Conservation (phyloP, 495 filamentous ascomycete species). For the Hypoxylon intermedium region DNA sequence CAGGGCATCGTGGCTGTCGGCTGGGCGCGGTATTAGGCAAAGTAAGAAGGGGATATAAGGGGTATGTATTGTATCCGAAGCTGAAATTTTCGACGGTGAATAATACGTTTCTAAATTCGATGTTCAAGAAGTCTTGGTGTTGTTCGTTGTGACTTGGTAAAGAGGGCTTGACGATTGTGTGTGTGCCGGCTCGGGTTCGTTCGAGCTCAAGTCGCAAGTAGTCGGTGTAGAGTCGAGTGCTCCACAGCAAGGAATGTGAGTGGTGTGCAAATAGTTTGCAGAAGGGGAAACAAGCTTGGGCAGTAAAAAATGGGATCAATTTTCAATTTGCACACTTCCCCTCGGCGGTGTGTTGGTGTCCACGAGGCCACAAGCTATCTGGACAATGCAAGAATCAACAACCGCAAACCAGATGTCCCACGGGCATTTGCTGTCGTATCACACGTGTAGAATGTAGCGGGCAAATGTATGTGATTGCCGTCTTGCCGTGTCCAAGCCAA, state of each 20-base stretch:
- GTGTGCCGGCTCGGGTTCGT: background rate
- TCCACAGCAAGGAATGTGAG: slow-evolving; percentile 11
- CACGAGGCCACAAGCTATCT: background rate
- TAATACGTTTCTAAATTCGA: slow-evolving; percentile 7
- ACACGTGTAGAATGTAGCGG: background rate
- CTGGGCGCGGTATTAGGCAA: slow-evolving; percentile 12
- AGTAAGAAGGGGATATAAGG: background rate
- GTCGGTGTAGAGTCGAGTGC: slow-evolving; percentile 7
- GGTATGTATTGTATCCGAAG: slow-evolving; percentile 13
- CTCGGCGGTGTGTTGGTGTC: slow-evolving; percentile 25
- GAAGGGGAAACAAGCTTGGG: slow-evolving; percentile 9
- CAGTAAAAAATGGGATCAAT: slow-evolving; percentile 11
- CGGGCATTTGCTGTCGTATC: slow-evolving; percentile 6
- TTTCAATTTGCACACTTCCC: background rate
- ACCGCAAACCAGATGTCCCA: slow-evolving; percentile 15
- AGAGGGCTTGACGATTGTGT: slow-evolving; percentile 15
- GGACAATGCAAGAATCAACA: slow-evolving; percentile 11
- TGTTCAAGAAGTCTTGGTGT: background rate
- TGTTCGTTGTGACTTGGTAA: slow-evolving; percentile 11
- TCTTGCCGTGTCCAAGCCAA: background rate
- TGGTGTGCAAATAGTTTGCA: slow-evolving; percentile 11
- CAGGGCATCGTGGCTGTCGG: slow-evolving; percentile 75
- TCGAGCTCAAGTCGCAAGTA: background rate
- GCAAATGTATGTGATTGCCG: background rate
- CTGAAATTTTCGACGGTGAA: slow-evolving; percentile 8